Evolutionary conservation across 2,329 filamentous ascomycete genomes (phyloP), one percentile per base, ranked within the genome.

Genomic region (Seiridium cupressi): DNA sequence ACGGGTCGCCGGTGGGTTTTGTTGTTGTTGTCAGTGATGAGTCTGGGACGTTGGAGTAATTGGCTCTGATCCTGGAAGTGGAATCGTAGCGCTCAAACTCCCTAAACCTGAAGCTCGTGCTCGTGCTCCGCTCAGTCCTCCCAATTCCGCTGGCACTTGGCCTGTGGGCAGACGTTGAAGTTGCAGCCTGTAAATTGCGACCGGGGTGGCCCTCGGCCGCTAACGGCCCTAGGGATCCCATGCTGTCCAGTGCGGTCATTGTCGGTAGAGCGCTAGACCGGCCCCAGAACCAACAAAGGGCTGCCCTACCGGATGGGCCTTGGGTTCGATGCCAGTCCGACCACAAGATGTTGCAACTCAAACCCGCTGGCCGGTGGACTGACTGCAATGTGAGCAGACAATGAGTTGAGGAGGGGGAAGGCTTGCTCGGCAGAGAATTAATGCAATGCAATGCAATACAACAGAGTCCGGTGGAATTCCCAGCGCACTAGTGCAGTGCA

Each of bases 41-140:
- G 68, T 65, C 55, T 64, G 65, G 26, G 38, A n/a, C 26, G 53
- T 32, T 36, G 42, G 44, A 57, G 44, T 13, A 48, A 11, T 49
- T 58, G 55, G 55, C 32, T 42, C 42, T 34, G 55, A 32, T 13
- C 26, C 36, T 51, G 55, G 44, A n/a, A 8, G 35, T 62, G 49
- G 64, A 64, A 49, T 63, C 65, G 61, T 67, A 61, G 57, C 63
- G 61, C 38, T 62, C 68, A 61, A 63, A 63, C 60, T 68, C 68
- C 59, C 66, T 67, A 56, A 64, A 61, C 59, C 64, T 67, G 56
- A 64, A 61, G 59, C 64, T 68, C 60, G 68, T 60, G 60, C 69
- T 70, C 18, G 18, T 26, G 18, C 18, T 26, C 18, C 18, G 18
- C 18, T 26, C 18, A 26, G 18, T 26, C 18, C 18, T 26, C 18